These are phyloP conservation scores for Amylostereum areolatum DNA, from an alignment of 1,284 basidiomycete genomes.

Conservation along the genomic window DNA sequence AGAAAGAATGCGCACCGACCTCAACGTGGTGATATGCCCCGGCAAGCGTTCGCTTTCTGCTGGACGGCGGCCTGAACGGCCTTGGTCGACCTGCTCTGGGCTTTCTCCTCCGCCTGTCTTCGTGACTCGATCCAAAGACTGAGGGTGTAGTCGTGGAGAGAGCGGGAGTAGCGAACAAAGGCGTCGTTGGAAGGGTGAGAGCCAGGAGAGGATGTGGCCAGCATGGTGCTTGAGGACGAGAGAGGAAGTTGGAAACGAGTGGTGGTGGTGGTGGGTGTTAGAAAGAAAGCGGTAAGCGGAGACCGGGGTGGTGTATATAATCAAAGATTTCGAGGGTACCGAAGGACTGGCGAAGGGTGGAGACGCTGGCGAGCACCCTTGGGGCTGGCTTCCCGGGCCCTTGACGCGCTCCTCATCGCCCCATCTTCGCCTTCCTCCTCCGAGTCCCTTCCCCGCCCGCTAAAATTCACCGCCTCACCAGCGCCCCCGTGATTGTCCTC, in stretches of 20 bases:
- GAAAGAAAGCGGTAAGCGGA: not conserved
- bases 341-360: too few relatives aligned
- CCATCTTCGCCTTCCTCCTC: too few relatives aligned
- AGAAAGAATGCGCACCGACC: too few relatives aligned
- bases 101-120: slow-evolving; percentile 49
- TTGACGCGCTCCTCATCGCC: too few relatives aligned
- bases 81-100: slow-evolving; percentile 16
- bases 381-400: too few relatives aligned
- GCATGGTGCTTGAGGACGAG: not conserved
- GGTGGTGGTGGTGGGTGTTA: not conserved
- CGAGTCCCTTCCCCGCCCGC: too few relatives aligned
- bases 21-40: too few relatives aligned
- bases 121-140: slow-evolving; percentile 63
- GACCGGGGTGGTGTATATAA: too few relatives aligned
- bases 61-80: slow-evolving; percentile 1
- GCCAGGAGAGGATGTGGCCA: not conserved
- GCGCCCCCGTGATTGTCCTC: too few relatives aligned
- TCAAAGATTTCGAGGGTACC: too few relatives aligned
- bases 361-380: too few relatives aligned
- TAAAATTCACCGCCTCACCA: too few relatives aligned
- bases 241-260: not conserved
- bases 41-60: slow-evolving; percentile 11
- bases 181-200: slow-evolving; percentile 16
- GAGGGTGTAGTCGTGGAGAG: slow-evolving; percentile 63
- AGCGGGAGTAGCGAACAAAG: slow-evolving; percentile 50